Evolutionary conservation across 257 asterid species (phyloP).

Genomic region (Gentiana straminea): DNA sequence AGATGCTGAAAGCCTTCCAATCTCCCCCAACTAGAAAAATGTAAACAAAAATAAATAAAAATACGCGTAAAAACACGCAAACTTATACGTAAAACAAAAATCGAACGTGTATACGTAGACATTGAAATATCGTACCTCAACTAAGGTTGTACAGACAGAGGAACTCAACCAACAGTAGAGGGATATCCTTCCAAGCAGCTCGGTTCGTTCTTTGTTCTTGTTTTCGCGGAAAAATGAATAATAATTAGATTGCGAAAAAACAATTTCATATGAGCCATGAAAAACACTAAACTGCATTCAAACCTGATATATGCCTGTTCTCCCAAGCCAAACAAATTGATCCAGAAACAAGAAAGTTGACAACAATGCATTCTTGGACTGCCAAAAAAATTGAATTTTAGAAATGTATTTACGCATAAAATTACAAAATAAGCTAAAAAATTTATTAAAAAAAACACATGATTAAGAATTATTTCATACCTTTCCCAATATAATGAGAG

Average conservation of each 20-base stretch:
- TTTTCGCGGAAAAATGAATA: not conserved
- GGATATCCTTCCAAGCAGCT: constrained; percentile 73
- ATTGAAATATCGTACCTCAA: constrained; percentile 31
- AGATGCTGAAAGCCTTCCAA: constrained; percentile 73
- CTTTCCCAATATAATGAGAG: constrained; percentile 79
- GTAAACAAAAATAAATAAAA: constrained; percentile 6
- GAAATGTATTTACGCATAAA: not conserved
- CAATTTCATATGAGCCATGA: not conserved
- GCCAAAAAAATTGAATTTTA: constrained; percentile 16
- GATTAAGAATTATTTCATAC: constrained; percentile 20
- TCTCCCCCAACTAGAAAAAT: constrained; percentile 54
- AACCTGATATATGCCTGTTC: constrained; percentile 94
- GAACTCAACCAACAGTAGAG: constrained; percentile 92
- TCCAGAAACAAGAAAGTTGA: constrained; percentile 86
- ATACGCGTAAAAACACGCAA: not conserved
- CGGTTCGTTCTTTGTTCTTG: constrained; percentile 81
- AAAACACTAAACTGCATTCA: not conserved
- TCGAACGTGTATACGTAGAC: not conserved
- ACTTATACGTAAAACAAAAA: not conserved
- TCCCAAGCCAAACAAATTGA: constrained; percentile 89
- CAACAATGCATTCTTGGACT: constrained; percentile 88
- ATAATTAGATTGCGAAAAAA: not conserved
- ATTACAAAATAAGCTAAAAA: constrained; percentile 3
- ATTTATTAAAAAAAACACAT: constrained; percentile 7
- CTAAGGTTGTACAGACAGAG: constrained; percentile 58